These are phyloP conservation scores for Taphrina wiesneri DNA, from an alignment of 1,139 yeast species.

Conservation along the genomic window DNA sequence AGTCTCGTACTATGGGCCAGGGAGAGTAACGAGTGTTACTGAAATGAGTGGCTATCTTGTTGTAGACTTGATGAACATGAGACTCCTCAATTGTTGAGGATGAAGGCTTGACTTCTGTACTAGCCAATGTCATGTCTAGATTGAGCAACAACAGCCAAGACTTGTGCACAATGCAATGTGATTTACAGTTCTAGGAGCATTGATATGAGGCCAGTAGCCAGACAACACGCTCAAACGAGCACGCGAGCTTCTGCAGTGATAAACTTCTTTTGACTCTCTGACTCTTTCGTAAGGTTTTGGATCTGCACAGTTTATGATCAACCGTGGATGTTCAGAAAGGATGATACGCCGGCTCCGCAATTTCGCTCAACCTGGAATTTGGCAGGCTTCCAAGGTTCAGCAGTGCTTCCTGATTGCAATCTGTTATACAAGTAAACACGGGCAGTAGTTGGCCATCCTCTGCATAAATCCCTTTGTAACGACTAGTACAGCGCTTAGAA, in stretches of 20 bases:
- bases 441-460: no score
- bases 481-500: no score
- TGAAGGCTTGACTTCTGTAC: slow-evolving; percentile 18
- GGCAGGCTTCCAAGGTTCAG: background rate
- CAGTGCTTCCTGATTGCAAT: background rate
- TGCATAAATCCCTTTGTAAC: no score
- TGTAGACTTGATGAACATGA: slow-evolving; percentile 85
- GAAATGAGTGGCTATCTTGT: slow-evolving; percentile 88
- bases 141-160: background rate
- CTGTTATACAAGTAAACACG: background rate
- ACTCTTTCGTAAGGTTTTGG: no score
- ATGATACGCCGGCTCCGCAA: background rate
- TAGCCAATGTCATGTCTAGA: slow-evolving; percentile 5
- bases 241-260: background rate
- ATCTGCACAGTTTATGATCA: no score
- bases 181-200: no score
- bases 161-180: background rate
- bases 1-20: slow-evolving; percentile 91
- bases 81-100: slow-evolving; percentile 54
- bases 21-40: slow-evolving; percentile 93
- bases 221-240: no score
- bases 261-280: no score
- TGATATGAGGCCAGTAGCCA: background rate
- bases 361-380: no score
- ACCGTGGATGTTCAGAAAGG: no score